phyloP scores from a whole-genome alignment of 805 yeast genomes.

The Yarrowia phangngaensis region DNA sequence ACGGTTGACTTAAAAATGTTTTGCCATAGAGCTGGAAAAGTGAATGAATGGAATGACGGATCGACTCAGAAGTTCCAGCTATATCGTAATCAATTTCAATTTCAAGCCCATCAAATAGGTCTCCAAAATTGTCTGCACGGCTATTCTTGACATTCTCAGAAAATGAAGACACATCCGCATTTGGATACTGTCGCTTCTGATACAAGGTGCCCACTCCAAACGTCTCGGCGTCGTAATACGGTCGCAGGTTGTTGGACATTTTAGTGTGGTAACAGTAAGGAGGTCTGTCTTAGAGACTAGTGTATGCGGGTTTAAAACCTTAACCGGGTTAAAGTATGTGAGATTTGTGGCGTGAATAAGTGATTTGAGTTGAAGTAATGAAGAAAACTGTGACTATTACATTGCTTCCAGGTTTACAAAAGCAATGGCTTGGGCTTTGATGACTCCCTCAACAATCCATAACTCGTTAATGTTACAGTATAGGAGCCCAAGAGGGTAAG shows the following conservation, averaged over 20 bases:
- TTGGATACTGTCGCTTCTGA: conserved; percentile 30
- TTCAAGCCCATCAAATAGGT: conserved; percentile 33
- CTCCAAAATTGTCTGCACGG: conserved; percentile 26
- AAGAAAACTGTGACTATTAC: too few species aligned
- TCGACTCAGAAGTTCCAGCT: conserved; percentile 28
- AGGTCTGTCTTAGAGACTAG: not conserved
- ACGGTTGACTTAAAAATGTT: conserved; percentile 75
- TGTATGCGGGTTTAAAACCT: too few species aligned
- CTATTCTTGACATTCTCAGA: conserved; percentile 27
- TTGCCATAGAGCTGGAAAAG: conserved; percentile 66
- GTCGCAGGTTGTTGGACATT: conserved; percentile 44
- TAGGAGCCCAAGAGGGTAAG: too few species aligned
- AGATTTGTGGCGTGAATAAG: too few species aligned
- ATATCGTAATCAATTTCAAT: conserved; percentile 32
- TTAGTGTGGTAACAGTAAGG: not conserved
- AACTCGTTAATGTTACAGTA: too few species aligned
- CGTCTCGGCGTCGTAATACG: conserved; percentile 65
- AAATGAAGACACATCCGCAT: conserved; percentile 30
- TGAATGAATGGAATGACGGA: conserved; percentile 44
- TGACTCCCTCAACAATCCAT: too few species aligned
- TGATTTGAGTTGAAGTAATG: too few species aligned
- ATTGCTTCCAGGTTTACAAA: too few species aligned
- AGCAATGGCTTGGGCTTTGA: too few species aligned
- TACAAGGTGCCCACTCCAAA: conserved; percentile 47
- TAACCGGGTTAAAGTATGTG: too few species aligned